These are phyloP conservation scores for Naematelia encephala DNA, from an alignment of 768 basidiomycete genomes.

Conservation along the genomic window DNA sequence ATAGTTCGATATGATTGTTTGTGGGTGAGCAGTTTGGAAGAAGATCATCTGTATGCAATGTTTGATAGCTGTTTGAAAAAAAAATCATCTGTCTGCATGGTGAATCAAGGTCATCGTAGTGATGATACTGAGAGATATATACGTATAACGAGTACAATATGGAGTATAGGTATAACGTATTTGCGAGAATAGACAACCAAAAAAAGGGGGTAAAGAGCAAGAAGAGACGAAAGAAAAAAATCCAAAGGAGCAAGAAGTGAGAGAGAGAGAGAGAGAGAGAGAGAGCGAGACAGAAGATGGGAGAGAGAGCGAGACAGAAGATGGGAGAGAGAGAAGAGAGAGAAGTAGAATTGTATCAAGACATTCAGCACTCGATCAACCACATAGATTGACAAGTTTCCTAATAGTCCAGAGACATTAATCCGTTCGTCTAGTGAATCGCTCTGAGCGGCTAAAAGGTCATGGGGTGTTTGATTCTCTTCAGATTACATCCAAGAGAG, in stretches of 20 bases:
- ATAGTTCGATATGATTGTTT: too few species aligned
- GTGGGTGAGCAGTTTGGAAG: too few species aligned
- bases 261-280: not conserved
- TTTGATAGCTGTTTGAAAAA: too few species aligned
- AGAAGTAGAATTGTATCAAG: not conserved
- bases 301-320: not conserved
- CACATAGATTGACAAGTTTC: constrained; percentile 19
- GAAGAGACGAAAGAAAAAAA: not conserved
- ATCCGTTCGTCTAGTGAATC: constrained; percentile 47
- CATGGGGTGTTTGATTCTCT: not conserved
- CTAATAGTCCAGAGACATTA: constrained; percentile 45
- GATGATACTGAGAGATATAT: too few species aligned
- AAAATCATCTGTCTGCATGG: too few species aligned
- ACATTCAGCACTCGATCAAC: not conserved
- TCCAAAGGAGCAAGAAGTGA: not conserved
- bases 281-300: not conserved
- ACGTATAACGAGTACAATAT: too few species aligned
- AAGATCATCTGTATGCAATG: too few species aligned
- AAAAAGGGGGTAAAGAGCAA: not conserved
- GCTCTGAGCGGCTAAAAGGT: constrained; percentile 2
- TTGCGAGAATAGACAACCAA: not conserved
- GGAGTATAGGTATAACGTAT: not conserved
- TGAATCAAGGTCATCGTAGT: too few species aligned
- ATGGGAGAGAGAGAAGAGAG: not conserved
- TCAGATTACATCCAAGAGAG: too few species aligned